phyloP scores from a whole-genome alignment of 2,329 filamentous ascomycete species.

The Cercospora beticola region DNA sequence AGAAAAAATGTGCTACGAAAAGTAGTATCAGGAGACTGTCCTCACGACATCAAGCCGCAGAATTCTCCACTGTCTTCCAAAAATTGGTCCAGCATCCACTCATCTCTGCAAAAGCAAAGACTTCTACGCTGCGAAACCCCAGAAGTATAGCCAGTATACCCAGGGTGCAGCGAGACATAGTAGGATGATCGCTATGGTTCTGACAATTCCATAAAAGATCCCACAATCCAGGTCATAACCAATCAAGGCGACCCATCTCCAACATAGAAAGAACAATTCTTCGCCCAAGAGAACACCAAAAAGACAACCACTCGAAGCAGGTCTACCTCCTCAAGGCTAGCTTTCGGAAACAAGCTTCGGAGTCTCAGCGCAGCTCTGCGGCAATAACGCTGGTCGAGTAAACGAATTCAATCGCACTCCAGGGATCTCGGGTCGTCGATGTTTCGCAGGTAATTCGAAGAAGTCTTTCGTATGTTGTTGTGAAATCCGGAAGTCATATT shows the following conservation, averaged over 20 bases:
- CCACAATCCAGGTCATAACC: slow-evolving; percentile 18
- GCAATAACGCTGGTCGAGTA: slow-evolving; percentile 21
- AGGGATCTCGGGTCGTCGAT: slow-evolving; percentile 19
- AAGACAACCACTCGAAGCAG: slow-evolving; percentile 33
- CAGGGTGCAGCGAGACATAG: slow-evolving; percentile 21
- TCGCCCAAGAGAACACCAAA: background rate
- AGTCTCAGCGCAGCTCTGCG: slow-evolving; percentile 15
- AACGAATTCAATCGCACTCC: slow-evolving; percentile 21
- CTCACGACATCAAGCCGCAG: slow-evolving; percentile 11
- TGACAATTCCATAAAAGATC: slow-evolving; percentile 17
- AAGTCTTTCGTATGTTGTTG: slow-evolving; percentile 14
- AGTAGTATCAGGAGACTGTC: slow-evolving; percentile 11
- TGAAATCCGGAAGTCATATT: slow-evolving; percentile 27
- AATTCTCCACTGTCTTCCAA: slow-evolving; percentile 2
- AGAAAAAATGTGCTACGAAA: slow-evolving; percentile 19
- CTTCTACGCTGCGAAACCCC: slow-evolving; percentile 3
- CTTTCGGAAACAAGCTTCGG: slow-evolving; percentile 36
- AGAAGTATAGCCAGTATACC: slow-evolving; percentile 9
- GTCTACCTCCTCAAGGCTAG: slow-evolving; percentile 40
- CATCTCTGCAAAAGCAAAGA: slow-evolving; percentile 5
- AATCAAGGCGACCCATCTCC: slow-evolving; percentile 28
- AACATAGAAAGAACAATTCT: slow-evolving; percentile 10
- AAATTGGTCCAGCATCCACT: slow-evolving; percentile 24
- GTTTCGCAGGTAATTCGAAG: slow-evolving; percentile 15
- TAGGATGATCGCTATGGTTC: slow-evolving; percentile 34